A percentile compares a stretch with the other conserved stretches of the same genome.
These are phyloP conservation scores for Pharus latifolius DNA, from an alignment of 176 grass and related monocot species.

Conservation along the genomic window DNA sequence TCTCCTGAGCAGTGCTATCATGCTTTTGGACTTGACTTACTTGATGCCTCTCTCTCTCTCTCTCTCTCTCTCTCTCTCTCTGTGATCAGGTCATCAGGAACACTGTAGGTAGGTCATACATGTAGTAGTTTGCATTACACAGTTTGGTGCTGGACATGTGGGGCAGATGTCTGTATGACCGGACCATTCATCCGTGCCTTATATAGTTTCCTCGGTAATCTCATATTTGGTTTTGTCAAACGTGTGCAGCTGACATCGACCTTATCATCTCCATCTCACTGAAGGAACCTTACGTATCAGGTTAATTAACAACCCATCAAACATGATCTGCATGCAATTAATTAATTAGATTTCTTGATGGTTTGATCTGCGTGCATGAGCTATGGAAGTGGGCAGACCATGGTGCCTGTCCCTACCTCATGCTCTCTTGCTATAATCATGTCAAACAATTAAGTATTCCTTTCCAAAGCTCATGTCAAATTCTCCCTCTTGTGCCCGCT, in stretches of 20 bases:
- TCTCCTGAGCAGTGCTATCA: not conserved
- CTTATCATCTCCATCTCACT: no score
- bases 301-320: no score
- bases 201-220: constrained; percentile 27
- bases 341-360: no score
- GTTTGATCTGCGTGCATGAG: no score
- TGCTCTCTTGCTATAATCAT: not conserved
- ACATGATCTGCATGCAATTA: no score
- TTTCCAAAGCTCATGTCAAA: not conserved
- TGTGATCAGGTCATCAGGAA: no score
- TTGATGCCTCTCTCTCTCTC: not conserved
- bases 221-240: constrained; percentile 30
- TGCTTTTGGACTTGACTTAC: constrained; percentile 2
- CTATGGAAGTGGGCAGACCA: constrained; percentile 5
- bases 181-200: not conserved
- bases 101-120: constrained; percentile 6
- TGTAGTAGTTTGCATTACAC: constrained; percentile 15
- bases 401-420: not conserved
- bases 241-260: no score
- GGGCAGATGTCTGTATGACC: not conserved
- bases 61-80: not conserved
- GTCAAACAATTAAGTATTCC: not conserved
- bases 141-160: constrained; percentile 1
- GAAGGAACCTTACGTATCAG: no score
- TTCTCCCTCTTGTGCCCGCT: no score